Evolutionary conservation across 2,329 filamentous ascomycete species (phyloP).

Genomic region (Fusarium nygamai): DNA sequence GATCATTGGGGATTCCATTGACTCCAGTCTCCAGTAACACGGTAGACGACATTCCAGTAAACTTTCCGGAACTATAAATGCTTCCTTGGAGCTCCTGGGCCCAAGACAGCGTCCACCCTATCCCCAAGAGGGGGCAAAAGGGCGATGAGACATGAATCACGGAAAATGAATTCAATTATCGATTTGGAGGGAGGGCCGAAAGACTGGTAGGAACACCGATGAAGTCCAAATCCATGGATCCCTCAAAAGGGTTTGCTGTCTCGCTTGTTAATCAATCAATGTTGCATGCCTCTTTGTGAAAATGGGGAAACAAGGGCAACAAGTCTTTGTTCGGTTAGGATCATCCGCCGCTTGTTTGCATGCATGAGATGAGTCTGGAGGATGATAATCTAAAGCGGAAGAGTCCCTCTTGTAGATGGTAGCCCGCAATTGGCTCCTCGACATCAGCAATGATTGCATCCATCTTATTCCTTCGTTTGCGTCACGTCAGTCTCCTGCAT

Average conservation of each 20-base stretch:
- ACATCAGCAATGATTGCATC: neutral
- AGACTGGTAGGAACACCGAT: neutral
- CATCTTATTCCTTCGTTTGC: conserved; percentile 13
- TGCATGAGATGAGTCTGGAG: conserved; percentile 1
- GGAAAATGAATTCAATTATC: conserved; percentile 6
- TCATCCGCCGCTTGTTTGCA: conserved; percentile 1
- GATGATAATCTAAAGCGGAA: conserved; percentile 1
- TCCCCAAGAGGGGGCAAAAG: neutral
- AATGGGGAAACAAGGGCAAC: conserved; percentile 23
- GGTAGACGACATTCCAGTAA: conserved; percentile 31
- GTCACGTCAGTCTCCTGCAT: neutral
- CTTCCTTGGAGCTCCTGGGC: conserved; percentile 30
- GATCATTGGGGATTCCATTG: neutral
- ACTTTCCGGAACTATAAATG: conserved; percentile 11
- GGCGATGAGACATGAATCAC: conserved; percentile 17
- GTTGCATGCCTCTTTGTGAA: neutral
- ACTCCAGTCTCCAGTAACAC: conserved; percentile 15
- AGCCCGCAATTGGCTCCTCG: conserved; percentile 18
- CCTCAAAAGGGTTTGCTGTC: conserved; percentile 4
- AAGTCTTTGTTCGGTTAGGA: conserved; percentile 28
- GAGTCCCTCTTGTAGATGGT: conserved; percentile 3
- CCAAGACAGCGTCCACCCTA: conserved; percentile 1
- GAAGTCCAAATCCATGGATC: conserved; percentile 10
- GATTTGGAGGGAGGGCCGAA: conserved; percentile 6
- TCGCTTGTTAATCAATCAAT: conserved; percentile 19